phyloP scores from a whole-genome alignment of 441 rosid species.

The Biscutella laevigata region DNA sequence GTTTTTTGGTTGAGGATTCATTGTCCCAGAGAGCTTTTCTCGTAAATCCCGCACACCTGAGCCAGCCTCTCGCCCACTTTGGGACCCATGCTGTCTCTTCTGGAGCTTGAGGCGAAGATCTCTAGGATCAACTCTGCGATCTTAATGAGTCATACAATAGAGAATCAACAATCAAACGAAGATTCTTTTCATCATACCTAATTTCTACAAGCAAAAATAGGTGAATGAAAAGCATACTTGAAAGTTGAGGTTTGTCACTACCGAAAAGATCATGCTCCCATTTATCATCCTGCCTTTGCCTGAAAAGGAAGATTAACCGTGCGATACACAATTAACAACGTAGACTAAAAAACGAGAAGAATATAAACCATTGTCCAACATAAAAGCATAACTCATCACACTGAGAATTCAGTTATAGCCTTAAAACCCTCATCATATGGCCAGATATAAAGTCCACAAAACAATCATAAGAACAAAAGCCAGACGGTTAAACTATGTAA shows the following conservation, averaged over 20 bases:
- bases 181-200: conserved; percentile 19
- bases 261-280: conserved; percentile 97
- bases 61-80: conserved; percentile 42
- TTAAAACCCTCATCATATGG: neutral
- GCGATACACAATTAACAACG: neutral
- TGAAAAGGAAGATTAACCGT: conserved; percentile 29
- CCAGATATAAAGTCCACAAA: neutral
- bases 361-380: neutral
- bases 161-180: conserved; percentile 35
- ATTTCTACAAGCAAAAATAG: conserved; percentile 13
- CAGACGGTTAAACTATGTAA: neutral
- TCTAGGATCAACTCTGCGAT: conserved; percentile 52
- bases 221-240: conserved; percentile 45
- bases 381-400: neutral
- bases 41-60: conserved; percentile 68
- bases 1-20: conserved; percentile 46
- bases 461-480: neutral
- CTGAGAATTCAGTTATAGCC: neutral
- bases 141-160: conserved; percentile 48
- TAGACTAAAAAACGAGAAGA: neutral
- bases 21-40: conserved; percentile 82
- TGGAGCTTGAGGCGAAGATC: conserved; percentile 93
- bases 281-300: conserved; percentile 88
- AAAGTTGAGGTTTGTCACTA: conserved; percentile 37
- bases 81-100: conserved; percentile 49